Evolutionary conservation across 2,329 filamentous ascomycete species (phyloP), one percentile per base, ranked within the genome.

Genomic region (Cladosporium sphaerospermum): DNA sequence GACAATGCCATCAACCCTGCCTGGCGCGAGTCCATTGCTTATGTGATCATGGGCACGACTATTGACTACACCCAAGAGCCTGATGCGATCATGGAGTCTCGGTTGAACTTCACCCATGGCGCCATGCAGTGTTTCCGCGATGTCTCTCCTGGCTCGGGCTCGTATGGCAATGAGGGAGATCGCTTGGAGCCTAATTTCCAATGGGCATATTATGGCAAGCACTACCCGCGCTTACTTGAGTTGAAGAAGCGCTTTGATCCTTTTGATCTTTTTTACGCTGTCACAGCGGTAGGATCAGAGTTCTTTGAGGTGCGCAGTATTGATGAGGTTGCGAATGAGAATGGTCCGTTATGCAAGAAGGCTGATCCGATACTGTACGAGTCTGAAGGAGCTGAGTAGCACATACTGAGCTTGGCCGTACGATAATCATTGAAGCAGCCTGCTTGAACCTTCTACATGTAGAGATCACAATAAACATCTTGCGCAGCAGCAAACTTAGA

Each of bases 211-310:
- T 63, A 60, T 19, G 60, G 58, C n/a, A 56, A 54, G 2, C 67
- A 67, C 52, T 34, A 69, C 23, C 52, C 58, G 46, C 59, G 54
- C 45, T 42, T 70, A 41, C 60, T 67, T 45, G 28, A 48, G 36
- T 61, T 69, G 41, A 65, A 67, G 40, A 53, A 54, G 2, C 61
- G 63, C 51, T 69, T 67, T 34, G 67, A 71, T 50, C 64, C 63
- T 1, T 50, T 59, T 2, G 62, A 58, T 33, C 47, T 67, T 1
- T 69, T 65, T 31, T 52, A 54, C 47, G 54, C 54, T 13, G 16
- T 41, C 9, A 54, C 44, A 6, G 51, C 39, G 7, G 54, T 54
- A 13, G 54, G 51, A 8, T 48, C 43, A 9, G 52, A 54, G 14
- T 49, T 49, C 33, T 44, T 49, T 16, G 44, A 48, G 31, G 45